A percentile compares a stretch with the other conserved stretches of the same genome.
phyloP scores from a whole-genome alignment of 2,329 filamentous ascomycete species.

The Diaporthe humulicola region DNA sequence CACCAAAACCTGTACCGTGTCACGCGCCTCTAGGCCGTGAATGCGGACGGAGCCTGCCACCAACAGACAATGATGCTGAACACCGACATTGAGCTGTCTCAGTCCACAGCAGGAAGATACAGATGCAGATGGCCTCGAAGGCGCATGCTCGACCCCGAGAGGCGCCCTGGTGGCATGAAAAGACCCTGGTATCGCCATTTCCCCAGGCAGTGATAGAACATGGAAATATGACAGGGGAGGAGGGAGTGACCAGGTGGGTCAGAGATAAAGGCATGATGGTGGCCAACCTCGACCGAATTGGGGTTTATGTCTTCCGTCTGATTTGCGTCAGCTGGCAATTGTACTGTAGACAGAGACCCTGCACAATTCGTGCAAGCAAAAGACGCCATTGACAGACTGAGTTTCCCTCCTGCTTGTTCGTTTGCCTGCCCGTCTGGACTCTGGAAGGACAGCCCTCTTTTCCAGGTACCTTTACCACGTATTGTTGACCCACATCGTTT shows the following conservation, averaged over 20 bases:
- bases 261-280: not conserved
- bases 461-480: not conserved
- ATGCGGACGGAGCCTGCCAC: not conserved
- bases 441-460: constrained; percentile 5
- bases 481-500: not conserved
- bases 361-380: constrained; percentile 8
- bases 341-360: not conserved
- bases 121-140: not conserved
- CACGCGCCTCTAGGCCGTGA: not conserved
- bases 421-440: not conserved
- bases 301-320: not conserved
- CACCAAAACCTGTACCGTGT: not conserved
- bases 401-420: not conserved
- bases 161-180: not conserved
- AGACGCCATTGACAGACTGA: not conserved
- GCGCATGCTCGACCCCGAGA: not conserved
- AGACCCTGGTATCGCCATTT: not conserved
- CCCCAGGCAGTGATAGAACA: not conserved
- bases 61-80: not conserved
- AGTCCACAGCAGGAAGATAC: not conserved
- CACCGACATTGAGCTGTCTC: constrained; percentile 16
- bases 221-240: not conserved
- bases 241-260: not conserved
- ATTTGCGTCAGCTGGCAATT: not conserved
- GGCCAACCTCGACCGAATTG: not conserved